These are phyloP conservation scores for Casaregolazyma suthepensis DNA, from an alignment of 1,139 yeast species.

Conservation along the genomic window DNA sequence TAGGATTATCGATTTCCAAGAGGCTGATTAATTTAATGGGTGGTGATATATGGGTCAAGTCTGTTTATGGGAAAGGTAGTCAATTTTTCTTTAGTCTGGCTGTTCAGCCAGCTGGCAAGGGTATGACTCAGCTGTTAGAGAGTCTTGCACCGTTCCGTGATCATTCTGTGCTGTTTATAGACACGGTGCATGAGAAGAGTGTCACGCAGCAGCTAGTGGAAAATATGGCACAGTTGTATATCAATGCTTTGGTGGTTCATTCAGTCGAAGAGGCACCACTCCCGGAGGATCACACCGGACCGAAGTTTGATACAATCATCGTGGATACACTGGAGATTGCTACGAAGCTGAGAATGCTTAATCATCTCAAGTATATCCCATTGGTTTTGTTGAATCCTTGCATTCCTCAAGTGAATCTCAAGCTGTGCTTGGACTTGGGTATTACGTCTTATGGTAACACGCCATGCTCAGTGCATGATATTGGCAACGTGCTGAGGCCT, in stretches of 20 bases:
- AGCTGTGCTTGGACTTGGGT: constrained; percentile 77
- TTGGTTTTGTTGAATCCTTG: constrained; percentile 71
- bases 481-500: constrained; percentile 77
- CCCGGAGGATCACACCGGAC: constrained; percentile 34
- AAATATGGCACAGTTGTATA: constrained; percentile 39
- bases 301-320: constrained; percentile 69
- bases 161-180: constrained; percentile 63
- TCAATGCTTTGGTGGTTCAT: constrained; percentile 39
- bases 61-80: constrained; percentile 75
- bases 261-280: constrained; percentile 39
- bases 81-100: constrained; percentile 74
- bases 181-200: constrained; percentile 52
- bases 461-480: constrained; percentile 74
- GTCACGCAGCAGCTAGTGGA: constrained; percentile 49
- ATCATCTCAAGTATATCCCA: constrained; percentile 78
- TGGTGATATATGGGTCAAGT: constrained; percentile 81
- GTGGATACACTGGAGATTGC: constrained; percentile 77
- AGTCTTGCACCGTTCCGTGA: constrained; percentile 65
- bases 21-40: constrained; percentile 86
- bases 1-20: constrained; percentile 80
- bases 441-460: constrained; percentile 84
- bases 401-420: constrained; percentile 72
- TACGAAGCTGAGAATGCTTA: constrained; percentile 55
- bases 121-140: constrained; percentile 60
- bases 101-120: constrained; percentile 65